Percentiles rank a stretch among this genome's conserved stretches.
phyloP scores from a whole-genome alignment of 768 basidiomycete genomes.

The Paxillus ammoniavirescens region DNA sequence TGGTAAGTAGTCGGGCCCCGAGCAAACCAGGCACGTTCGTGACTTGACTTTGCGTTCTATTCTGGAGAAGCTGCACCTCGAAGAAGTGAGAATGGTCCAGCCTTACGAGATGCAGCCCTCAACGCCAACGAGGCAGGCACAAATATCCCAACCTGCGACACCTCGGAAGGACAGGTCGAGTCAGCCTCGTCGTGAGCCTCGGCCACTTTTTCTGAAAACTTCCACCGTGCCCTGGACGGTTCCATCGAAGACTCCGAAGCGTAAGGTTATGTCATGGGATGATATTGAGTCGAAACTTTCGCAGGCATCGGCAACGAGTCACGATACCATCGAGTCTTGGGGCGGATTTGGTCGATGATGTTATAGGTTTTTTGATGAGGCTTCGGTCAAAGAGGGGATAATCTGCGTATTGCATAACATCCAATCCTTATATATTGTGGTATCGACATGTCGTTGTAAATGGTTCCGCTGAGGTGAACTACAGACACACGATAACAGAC shows the following conservation, averaged over 20 bases:
- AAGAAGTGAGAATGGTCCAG: not conserved
- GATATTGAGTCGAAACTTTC: conserved; percentile 8
- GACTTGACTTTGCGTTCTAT: conserved; percentile 4
- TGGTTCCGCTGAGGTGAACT: not conserved
- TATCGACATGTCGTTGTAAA: not conserved
- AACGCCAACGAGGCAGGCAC: conserved; percentile 22
- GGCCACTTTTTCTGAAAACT: conserved; percentile 14
- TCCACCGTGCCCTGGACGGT: conserved; percentile 28
- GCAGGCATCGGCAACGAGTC: conserved; percentile 12
- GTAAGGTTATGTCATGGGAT: not conserved
- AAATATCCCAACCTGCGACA: conserved; percentile 18
- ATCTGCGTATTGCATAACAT: not conserved
- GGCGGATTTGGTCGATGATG: conserved; percentile 7
- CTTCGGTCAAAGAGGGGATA: conserved; percentile 1
- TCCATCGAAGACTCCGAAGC: conserved; percentile 13
- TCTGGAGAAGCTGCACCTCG: conserved; percentile 7
- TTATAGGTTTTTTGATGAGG: not conserved
- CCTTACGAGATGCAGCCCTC: conserved; percentile 3
- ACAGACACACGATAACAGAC: too few species aligned
- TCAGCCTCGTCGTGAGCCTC: conserved; percentile 7
- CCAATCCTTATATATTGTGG: conserved; percentile 14
- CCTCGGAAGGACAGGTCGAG: conserved; percentile 26
- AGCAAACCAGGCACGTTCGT: conserved; percentile 3
- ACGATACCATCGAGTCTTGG: conserved; percentile 41
- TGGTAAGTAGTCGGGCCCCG: conserved; percentile 17